Percentiles rank a stretch among this genome's conserved stretches.
Evolutionary conservation across 108 stramenopile species (phyloP).

Genomic region (Pseudonitzschia delicatissima): DNA sequence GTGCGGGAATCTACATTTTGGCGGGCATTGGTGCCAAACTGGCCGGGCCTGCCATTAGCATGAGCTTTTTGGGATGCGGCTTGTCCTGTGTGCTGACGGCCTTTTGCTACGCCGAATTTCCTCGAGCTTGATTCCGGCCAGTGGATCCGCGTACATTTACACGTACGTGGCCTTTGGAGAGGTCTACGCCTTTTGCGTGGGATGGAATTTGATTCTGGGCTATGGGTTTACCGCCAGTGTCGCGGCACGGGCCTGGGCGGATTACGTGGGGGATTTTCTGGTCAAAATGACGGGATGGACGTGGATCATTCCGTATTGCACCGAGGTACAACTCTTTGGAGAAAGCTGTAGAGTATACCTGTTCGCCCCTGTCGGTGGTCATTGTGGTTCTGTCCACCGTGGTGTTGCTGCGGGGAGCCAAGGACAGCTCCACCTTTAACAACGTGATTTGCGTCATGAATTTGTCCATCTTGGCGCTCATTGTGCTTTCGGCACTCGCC

Average conservation of each 20-base stretch:
- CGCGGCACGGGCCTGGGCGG: conserved; percentile 56
- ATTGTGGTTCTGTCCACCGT: conserved; percentile 47
- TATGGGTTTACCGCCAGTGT: conserved; percentile 60
- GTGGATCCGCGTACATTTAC: conserved; percentile 81
- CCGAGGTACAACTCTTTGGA: conserved; percentile 29
- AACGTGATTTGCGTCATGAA: conserved; percentile 77
- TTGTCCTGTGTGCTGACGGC: conserved; percentile 66
- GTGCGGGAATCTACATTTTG: conserved; percentile 84
- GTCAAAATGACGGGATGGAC: neutral
- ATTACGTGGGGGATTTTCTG: conserved; percentile 39
- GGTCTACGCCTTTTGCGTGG: conserved; percentile 50
- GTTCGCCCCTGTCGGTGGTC: conserved; percentile 62
- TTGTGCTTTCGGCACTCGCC: conserved; percentile 36
- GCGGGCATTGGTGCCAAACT: conserved; percentile 71
- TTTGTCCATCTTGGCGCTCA: conserved; percentile 43
- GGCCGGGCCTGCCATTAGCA: conserved; percentile 74
- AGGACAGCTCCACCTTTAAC: conserved; percentile 71
- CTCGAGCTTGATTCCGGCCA: conserved; percentile 63
- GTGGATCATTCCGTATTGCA: conserved; percentile 21
- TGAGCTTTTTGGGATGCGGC: conserved; percentile 77
- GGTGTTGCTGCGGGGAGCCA: conserved; percentile 65
- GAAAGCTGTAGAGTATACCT: conserved; percentile 34
- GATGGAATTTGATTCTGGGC: conserved; percentile 50
- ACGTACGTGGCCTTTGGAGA: conserved; percentile 68
- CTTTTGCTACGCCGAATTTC: conserved; percentile 87